Percentiles rank a stretch among this genome's conserved stretches.
phyloP scores from a whole-genome alignment of 352 stramenopile genomes.

The Peronospora belbahrii region DNA sequence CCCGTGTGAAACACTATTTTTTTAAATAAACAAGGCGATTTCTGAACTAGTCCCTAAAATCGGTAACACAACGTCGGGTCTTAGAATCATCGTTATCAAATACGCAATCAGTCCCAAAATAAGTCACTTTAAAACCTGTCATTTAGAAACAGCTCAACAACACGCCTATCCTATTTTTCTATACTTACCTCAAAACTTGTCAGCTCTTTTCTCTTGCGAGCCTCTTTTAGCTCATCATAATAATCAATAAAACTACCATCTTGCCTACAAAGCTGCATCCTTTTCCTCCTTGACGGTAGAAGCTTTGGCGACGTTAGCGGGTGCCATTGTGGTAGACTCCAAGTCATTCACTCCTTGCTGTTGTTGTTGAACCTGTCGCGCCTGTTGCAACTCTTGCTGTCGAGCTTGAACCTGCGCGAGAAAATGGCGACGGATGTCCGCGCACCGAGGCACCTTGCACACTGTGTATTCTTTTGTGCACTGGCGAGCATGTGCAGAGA shows the following conservation, averaged over 20 bases:
- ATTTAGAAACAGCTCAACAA: conserved; percentile 2
- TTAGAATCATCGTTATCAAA: no score
- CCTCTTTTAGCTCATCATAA: neutral
- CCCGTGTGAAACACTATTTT: no score
- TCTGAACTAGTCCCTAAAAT: no score
- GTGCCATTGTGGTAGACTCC: neutral
- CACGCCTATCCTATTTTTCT: conserved; percentile 30
- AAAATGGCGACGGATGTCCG: conserved; percentile 80
- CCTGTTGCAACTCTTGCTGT: conserved; percentile 49
- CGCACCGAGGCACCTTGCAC: conserved; percentile 81
- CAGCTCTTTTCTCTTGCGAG: neutral
- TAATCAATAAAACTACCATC: neutral
- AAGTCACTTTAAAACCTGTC: no score
- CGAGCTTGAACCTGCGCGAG: conserved; percentile 71
- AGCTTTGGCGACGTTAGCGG: neutral
- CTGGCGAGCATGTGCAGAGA: conserved; percentile 74
- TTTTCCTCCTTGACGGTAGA: conserved; percentile 14
- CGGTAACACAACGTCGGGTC: no score
- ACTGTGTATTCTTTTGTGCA: conserved; percentile 68
- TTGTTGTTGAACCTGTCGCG: conserved; percentile 27
- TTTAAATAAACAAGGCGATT: no score
- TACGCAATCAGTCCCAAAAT: conserved; percentile 27
- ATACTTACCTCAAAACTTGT: conserved; percentile 16
- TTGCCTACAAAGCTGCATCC: conserved; percentile 12
- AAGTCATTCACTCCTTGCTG: conserved; percentile 16